Conservation (phyloP, 192 early-diverging fungal species). For the Jimgerdemannia flammicorona region DNA sequence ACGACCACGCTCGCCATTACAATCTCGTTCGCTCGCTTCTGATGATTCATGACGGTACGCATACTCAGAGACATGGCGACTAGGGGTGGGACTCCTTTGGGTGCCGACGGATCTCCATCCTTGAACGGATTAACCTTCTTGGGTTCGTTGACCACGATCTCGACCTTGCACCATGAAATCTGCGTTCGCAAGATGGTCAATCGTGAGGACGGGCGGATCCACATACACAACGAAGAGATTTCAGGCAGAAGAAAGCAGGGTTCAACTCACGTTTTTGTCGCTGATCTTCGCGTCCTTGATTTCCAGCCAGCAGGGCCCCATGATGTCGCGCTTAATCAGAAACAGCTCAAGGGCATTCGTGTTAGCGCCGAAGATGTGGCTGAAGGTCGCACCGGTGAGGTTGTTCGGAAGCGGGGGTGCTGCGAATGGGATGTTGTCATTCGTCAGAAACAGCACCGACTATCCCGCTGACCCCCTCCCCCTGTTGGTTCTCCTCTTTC, state of each 20-base stretch:
- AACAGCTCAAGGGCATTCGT: slow-evolving; percentile 90
- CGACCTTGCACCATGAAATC: slow-evolving; percentile 87
- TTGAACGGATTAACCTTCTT: slow-evolving; percentile 59
- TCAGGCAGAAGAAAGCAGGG: too few relatives aligned
- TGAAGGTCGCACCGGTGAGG: slow-evolving; percentile 70
- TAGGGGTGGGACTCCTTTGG: slow-evolving; percentile 62
- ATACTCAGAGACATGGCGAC: slow-evolving; percentile 85
- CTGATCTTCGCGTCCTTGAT: slow-evolving; percentile 56
- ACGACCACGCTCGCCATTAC: slow-evolving; percentile 72
- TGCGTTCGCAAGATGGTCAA: too few relatives aligned
- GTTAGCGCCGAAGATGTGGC: slow-evolving; percentile 83
- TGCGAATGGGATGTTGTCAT: too few relatives aligned
- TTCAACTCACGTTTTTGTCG: slow-evolving; percentile 37
- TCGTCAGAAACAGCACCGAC: too few relatives aligned
- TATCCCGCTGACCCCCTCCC: too few relatives aligned
- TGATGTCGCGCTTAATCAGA: slow-evolving; percentile 89
- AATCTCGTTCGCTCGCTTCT: slow-evolving; percentile 88
- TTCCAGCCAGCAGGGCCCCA: slow-evolving; percentile 95
- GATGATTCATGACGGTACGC: slow-evolving; percentile 76
- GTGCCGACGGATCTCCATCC: slow-evolving; percentile 48
- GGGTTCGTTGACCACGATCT: slow-evolving; percentile 64
- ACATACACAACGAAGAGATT: too few relatives aligned
- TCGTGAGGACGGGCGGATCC: too few relatives aligned
- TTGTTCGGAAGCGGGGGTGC: slow-evolving; percentile 54
- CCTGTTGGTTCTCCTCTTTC: too few relatives aligned